Base-by-base conservation (phyloP, 345 rosid species). In the Linum lewisii region DNA sequence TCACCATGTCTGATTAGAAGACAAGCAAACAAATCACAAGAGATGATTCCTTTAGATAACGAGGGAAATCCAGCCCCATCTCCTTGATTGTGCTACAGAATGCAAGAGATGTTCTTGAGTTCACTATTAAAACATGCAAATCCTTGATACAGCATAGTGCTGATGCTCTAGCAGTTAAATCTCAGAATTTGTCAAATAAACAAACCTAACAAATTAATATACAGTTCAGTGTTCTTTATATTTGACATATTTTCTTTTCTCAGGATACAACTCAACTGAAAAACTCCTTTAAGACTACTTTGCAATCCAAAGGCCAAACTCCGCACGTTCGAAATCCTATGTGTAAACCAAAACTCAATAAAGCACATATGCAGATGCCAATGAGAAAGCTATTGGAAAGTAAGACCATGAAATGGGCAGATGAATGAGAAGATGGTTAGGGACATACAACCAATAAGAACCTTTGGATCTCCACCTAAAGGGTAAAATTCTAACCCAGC, bases 401-500 rank as follows among this genome's bases (percentile, higher is more conserved):
- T 38, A 38, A 26, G 45, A 38, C 45, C 45, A 38, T 38, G 9
- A 8, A 38, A 38, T 38, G 14, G 45, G 9, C 9, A 6, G 32
- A 26, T 26, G 32, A 38, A 21, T 26, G 15, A 69, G 57, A 63
- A 25, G 55, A 61, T 53, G 37, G 38, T 53, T 34, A 63, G 77
- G 66, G 76, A 94, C 97, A 59, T 84, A 94, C 99, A 90, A 29
- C 82, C 95, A 13, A 97, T 96, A 26, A 94, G 88, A 73, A 94
- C 82, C 79, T 90, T 94, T 8, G 99, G 99, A 72, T 94, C 99
- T 73, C 99, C 97, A 0, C 99, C 99, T 64, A 94, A 64, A 60
- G 97, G 95, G 66, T 72, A 94, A 63, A 94, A 94, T 78, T 94
- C 99, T 79, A 94, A 74, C 54, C 99, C 99, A 69, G 99, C 87